Evolutionary conservation across 2,329 filamentous ascomycete species (phyloP).

Genomic region (Dactylellina parvicollis): DNA sequence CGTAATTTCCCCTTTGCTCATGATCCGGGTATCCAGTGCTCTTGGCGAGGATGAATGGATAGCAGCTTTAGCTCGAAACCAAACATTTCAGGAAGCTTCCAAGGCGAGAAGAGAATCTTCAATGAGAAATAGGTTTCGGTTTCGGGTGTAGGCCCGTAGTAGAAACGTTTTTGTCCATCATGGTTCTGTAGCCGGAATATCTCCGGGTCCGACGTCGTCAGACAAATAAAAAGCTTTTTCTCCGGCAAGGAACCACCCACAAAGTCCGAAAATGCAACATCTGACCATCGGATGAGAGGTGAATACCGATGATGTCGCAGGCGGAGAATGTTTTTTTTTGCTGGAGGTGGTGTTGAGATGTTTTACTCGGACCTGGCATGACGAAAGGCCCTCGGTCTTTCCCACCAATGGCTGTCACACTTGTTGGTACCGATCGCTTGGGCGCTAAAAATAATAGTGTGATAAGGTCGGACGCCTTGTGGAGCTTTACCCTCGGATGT

Average conservation of each 20-base stretch:
- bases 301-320: neutral
- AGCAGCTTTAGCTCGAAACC: slow-evolving; percentile 1
- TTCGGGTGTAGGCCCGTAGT: neutral
- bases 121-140: slow-evolving; percentile 8
- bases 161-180: slow-evolving; percentile 3
- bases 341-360: slow-evolving; percentile 26
- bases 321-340: slow-evolving; percentile 4
- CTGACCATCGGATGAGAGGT: slow-evolving; percentile 7
- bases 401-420: slow-evolving; percentile 12
- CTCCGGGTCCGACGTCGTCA: slow-evolving; percentile 3
- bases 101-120: slow-evolving; percentile 2
- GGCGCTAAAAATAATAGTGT: slow-evolving; percentile 32
- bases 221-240: neutral
- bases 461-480: slow-evolving; percentile 39
- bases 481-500: slow-evolving; percentile 20
- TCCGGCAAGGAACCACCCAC: neutral
- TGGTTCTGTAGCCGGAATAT: slow-evolving; percentile 18
- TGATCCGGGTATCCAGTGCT: neutral
- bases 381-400: neutral
- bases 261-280: neutral
- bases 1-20: slow-evolving; percentile 15
- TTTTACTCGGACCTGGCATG: slow-evolving; percentile 8
- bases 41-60: slow-evolving; percentile 16
- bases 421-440: slow-evolving; percentile 25
- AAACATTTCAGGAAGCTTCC: slow-evolving; percentile 37